Conservation (phyloP, 495 filamentous ascomycete species). For the Friedmanniomyces endolithicus region DNA sequence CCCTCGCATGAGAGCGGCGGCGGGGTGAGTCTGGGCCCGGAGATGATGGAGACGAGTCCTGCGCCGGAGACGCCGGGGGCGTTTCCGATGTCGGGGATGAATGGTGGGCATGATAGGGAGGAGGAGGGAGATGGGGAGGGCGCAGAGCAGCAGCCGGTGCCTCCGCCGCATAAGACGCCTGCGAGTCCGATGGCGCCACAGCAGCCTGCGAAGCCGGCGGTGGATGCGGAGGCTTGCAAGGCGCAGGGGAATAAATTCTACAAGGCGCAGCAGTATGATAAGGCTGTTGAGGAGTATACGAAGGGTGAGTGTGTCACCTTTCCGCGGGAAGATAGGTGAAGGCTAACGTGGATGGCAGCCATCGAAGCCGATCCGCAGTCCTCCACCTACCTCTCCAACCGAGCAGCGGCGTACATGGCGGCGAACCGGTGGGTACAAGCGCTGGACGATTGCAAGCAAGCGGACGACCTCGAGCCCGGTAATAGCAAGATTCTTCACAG, state of each 20-base stretch:
- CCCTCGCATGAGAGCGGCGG: constrained; percentile 46
- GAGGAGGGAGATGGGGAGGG: constrained; percentile 30
- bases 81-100: constrained; percentile 33
- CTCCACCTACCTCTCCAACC: constrained; percentile 86
- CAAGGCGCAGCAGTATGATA: constrained; percentile 74
- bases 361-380: constrained; percentile 67
- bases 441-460: constrained; percentile 68
- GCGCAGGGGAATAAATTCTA: constrained; percentile 89
- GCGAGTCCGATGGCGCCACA: constrained; percentile 46
- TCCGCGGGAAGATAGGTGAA: background rate
- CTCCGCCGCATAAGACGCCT: constrained; percentile 55
- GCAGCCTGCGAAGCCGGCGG: constrained; percentile 33
- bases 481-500: constrained; percentile 82
- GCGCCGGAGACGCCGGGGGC: constrained; percentile 21
- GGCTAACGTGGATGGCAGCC: constrained; percentile 38
- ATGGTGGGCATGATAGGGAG: constrained; percentile 38
- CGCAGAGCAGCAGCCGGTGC: constrained; percentile 48
- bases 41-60: constrained; percentile 30
- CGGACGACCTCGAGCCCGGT: constrained; percentile 65
- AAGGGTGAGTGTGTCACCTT: constrained; percentile 52
- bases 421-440: constrained; percentile 64
- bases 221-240: constrained; percentile 83
- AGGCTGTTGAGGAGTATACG: constrained; percentile 82
- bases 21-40: constrained; percentile 31
- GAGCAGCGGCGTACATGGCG: constrained; percentile 85